Conservation (phyloP, 2,329 filamentous ascomycete genomes). For the Elsinoe fawcettii region DNA sequence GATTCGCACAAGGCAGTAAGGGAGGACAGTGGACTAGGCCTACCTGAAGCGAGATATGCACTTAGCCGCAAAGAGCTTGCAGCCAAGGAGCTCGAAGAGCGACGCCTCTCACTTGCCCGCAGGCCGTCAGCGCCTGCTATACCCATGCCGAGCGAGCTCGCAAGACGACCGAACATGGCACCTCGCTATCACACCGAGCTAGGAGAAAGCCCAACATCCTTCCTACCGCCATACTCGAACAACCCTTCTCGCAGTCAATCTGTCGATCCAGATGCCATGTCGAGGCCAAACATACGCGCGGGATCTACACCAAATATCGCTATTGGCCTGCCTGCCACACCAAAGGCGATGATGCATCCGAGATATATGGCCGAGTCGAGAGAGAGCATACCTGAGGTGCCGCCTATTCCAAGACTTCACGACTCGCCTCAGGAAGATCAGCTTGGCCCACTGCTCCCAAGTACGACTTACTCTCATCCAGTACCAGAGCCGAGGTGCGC, state of each 20-base stretch:
- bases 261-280: constrained; percentile 49
- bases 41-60: not conserved
- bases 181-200: constrained; percentile 33
- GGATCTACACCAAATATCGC: constrained; percentile 43
- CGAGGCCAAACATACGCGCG: constrained; percentile 29
- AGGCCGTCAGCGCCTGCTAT: constrained; percentile 74
- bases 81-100: constrained; percentile 79
- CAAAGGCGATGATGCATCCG: constrained; percentile 78
- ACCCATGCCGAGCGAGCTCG: constrained; percentile 54
- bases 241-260: constrained; percentile 53
- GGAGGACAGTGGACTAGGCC: constrained; percentile 8
- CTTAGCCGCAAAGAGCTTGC: constrained; percentile 39
- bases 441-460: constrained; percentile 40
- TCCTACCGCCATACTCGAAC: constrained; percentile 29
- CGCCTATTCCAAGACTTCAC: constrained; percentile 43
- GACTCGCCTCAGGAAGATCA: constrained; percentile 27
- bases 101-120: constrained; percentile 73
- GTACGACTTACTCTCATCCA: constrained; percentile 39
- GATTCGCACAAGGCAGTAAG: not conserved
- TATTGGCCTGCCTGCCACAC: constrained; percentile 81
- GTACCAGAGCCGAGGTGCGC: constrained; percentile 34
- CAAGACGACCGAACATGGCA: constrained; percentile 32
- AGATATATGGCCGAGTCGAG: constrained; percentile 55
- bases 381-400: constrained; percentile 46
- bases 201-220: constrained; percentile 38